Percentiles rank a stretch among this genome's conserved stretches.
Conservation (phyloP, 2,329 filamentous ascomycete genomes). For the Volutella citrinella region DNA sequence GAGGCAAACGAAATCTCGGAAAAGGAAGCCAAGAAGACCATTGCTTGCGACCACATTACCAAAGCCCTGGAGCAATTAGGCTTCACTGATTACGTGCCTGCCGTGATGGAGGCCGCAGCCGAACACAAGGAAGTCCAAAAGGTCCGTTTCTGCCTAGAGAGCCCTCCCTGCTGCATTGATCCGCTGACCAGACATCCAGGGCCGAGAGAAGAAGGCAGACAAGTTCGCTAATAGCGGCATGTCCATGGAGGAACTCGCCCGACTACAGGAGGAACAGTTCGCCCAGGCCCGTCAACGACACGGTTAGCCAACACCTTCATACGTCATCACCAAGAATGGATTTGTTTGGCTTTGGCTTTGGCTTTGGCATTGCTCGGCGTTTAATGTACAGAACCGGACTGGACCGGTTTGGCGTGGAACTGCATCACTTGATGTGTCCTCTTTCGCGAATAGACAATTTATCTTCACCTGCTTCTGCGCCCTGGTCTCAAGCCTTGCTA, state of each 20-base stretch:
- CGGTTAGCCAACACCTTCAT: constrained; percentile 12
- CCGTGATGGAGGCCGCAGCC: constrained; percentile 80
- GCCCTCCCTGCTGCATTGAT: too few species aligned
- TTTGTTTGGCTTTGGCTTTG: constrained; percentile 13
- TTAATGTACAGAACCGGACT: constrained; percentile 18
- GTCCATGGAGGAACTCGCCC: constrained; percentile 83
- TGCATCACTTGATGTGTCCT: too few species aligned
- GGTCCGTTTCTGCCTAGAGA: too few species aligned
- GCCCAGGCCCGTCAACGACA: constrained; percentile 59
- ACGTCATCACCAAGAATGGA: constrained; percentile 16
- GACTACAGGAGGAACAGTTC: constrained; percentile 90
- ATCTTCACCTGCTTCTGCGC: too few species aligned
- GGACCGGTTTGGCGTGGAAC: too few species aligned
- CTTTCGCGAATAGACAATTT: constrained; percentile 25
- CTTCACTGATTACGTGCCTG: constrained; percentile 87
- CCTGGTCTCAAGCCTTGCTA: too few species aligned
- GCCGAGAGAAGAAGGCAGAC: constrained; percentile 92
- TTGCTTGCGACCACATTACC: constrained; percentile 96
- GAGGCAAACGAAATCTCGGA: constrained; percentile 99
- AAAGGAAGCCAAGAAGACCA: constrained; percentile 98
- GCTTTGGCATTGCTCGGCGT: constrained; percentile 35
- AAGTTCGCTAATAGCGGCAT: constrained; percentile 95
- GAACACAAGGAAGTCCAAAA: constrained; percentile 93
- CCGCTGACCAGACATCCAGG: constrained; percentile 56
- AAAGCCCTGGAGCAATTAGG: constrained; percentile 90